Percentiles rank a stretch among this genome's conserved stretches.
Evolutionary conservation across 805 yeast genomes (phyloP).

Genomic region (Hemisphaericaspora nanyangensis): DNA sequence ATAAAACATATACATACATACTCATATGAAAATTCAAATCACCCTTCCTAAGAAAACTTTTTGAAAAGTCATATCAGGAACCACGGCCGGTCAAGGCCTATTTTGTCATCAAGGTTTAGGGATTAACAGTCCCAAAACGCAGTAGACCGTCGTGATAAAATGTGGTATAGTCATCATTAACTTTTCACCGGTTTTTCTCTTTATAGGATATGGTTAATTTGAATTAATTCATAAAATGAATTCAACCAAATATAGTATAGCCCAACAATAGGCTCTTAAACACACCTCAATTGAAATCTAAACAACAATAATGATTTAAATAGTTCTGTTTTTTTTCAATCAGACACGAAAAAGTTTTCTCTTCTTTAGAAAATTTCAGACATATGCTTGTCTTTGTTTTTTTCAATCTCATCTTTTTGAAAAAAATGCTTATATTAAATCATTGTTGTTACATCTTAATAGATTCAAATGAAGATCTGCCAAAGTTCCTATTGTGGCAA

Average conservation of each 20-base stretch:
- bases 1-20: neutral
- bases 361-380: conserved; percentile 74
- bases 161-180: conserved; percentile 46
- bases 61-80: conserved; percentile 27
- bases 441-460: neutral
- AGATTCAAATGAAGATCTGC: neutral
- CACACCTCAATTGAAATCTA: too few species aligned
- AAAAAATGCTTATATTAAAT: too few species aligned
- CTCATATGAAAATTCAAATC: conserved; percentile 1
- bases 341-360: conserved; percentile 52
- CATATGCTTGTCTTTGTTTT: conserved; percentile 93
- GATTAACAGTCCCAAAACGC: conserved; percentile 43
- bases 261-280: too few species aligned
- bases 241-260: too few species aligned
- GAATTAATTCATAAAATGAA: too few species aligned
- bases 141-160: conserved; percentile 51
- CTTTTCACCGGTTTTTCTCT: conserved; percentile 10
- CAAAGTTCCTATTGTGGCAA: too few species aligned
- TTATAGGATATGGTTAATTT: neutral
- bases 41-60: neutral
- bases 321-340: too few species aligned
- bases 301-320: too few species aligned
- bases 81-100: conserved; percentile 55
- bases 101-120: conserved; percentile 40
- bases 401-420: conserved; percentile 66